Evolutionary conservation across 495 filamentous ascomycete species (phyloP), one percentile per base, ranked within the genome.

Genomic region (Penicilliopsis zonata): DNA sequence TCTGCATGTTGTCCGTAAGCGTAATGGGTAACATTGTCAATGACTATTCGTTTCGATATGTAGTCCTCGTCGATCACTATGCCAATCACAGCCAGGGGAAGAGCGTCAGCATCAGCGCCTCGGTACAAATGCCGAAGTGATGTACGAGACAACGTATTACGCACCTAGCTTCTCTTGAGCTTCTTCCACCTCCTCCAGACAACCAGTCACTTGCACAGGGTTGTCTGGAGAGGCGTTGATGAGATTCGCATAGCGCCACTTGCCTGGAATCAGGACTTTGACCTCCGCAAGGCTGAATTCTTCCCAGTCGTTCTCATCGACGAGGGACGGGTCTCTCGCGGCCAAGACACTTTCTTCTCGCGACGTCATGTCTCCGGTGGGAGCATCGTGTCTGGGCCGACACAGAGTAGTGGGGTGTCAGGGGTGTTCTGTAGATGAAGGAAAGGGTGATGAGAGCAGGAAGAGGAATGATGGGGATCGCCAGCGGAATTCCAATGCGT

Each of bases 1-100:
- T 76, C 67, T 8, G 65, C 64, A 30, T 67, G 71, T 30, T 78
- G 68, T 13, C 79, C 80, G 45, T 83, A 81, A 0, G 83, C 76
- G 54, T 76, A 92, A 6, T 67, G 59, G 6, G 61, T 62, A 0
- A 82, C 75, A 28, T 70, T 59, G 21, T 63, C 55, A 28, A 87
- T 69, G 35, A 82, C 71, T 41, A 88, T 73, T 36, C 68, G 60
- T 20, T 70, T 67, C 6, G 59, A 50, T 33, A 62, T 38, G 50
- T 61, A 45, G 45, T 61, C 44, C 44, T 59, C 46, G 44, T 71
- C 42, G 52, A 55, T 39, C 44, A 70, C 74, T 59, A 33, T 31
- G 5, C 13, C 18, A 35, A 30, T 16, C 29, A 24, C 15, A 44
- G 9, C 9, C 8, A 30, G 13, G 20, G 13, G 15, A n/a, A n/a